phyloP scores from a whole-genome alignment of 352 stramenopile genomes.

The Phytophthora europaea region DNA sequence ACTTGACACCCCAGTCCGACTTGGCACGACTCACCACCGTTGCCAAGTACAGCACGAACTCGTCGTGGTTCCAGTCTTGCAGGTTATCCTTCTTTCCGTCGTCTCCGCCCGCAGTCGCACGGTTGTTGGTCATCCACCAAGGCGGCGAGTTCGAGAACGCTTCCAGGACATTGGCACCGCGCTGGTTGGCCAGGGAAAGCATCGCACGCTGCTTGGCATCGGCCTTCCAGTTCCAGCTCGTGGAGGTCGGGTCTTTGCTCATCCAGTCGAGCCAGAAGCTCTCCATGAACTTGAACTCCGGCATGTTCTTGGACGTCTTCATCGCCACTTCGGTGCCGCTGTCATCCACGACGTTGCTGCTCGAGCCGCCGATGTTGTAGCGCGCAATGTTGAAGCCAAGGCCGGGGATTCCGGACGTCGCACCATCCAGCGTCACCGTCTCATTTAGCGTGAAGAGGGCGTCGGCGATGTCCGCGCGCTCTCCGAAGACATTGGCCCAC shows the following conservation, averaged over 20 bases:
- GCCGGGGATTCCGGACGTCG: constrained; percentile 38
- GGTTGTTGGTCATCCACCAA: constrained; percentile 74
- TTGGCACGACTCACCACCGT: constrained; percentile 51
- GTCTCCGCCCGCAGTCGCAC: constrained; percentile 50
- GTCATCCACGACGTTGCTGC: constrained; percentile 50
- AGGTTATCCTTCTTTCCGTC: constrained; percentile 57
- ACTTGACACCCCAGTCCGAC: constrained; percentile 54
- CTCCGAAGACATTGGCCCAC: constrained; percentile 69
- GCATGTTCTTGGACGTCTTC: constrained; percentile 60
- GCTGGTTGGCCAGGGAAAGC: constrained; percentile 43
- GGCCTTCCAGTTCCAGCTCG: constrained; percentile 64
- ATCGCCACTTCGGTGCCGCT: constrained; percentile 51
- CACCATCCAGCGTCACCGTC: constrained; percentile 39
- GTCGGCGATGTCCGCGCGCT: constrained; percentile 56
- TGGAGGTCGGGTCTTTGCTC: constrained; percentile 47
- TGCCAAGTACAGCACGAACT: constrained; percentile 61
- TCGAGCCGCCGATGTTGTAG: constrained; percentile 70
- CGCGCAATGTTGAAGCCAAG: constrained; percentile 66
- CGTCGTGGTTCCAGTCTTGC: constrained; percentile 53
- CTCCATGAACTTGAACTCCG: constrained; percentile 61
- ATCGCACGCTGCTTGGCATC: constrained; percentile 58
- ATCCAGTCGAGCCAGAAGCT: constrained; percentile 64
- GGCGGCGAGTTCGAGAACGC: constrained; percentile 69
- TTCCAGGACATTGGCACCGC: constrained; percentile 56
- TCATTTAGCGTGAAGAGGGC: constrained; percentile 60